phyloP scores from a whole-genome alignment of 495 filamentous ascomycete genomes.

The Penicillium flavigenum region DNA sequence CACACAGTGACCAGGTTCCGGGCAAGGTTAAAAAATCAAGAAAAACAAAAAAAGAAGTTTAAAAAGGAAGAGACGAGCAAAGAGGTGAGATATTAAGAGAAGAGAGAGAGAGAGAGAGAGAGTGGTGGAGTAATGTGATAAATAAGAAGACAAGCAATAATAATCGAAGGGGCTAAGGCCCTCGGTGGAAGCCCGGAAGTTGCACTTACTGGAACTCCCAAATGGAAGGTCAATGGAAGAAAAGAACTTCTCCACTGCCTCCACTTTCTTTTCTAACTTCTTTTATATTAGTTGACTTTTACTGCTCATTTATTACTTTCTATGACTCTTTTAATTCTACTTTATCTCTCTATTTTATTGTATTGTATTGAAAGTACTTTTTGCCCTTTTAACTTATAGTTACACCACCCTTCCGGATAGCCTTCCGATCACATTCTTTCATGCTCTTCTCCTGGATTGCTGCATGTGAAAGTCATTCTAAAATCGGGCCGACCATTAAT shows the following conservation, averaged over 20 bases:
- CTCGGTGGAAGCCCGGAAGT: slow-evolving; percentile 19
- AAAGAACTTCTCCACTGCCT: slow-evolving; percentile 15
- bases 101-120: background rate
- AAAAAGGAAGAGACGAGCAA: slow-evolving; percentile 11
- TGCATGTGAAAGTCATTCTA: slow-evolving; percentile 10
- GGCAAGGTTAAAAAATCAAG: background rate
- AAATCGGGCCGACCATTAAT: slow-evolving; percentile 21
- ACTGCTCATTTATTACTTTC: background rate
- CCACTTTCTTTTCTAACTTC: slow-evolving; percentile 13
- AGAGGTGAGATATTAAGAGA: background rate
- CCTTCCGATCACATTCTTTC: slow-evolving; percentile 10
- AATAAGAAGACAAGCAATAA: slow-evolving; percentile 12
- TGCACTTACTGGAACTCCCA: slow-evolving; percentile 2
- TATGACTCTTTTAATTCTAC: background rate
- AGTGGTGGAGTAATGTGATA: slow-evolving; percentile 3
- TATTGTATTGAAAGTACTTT: background rate
- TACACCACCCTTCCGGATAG: slow-evolving; percentile 8
- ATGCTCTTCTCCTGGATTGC: slow-evolving; percentile 2
- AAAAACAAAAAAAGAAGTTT: slow-evolving; percentile 10
- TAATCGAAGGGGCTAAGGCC: slow-evolving; percentile 5
- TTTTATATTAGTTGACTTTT: slow-evolving; percentile 9
- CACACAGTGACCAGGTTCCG: slow-evolving; percentile 23
- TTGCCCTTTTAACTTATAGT: background rate
- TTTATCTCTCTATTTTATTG: background rate
- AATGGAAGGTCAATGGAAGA: slow-evolving; percentile 31